These are phyloP conservation scores for Cyberlindnera xylosilytica DNA, from an alignment of 805 yeast species.

Conservation along the genomic window DNA sequence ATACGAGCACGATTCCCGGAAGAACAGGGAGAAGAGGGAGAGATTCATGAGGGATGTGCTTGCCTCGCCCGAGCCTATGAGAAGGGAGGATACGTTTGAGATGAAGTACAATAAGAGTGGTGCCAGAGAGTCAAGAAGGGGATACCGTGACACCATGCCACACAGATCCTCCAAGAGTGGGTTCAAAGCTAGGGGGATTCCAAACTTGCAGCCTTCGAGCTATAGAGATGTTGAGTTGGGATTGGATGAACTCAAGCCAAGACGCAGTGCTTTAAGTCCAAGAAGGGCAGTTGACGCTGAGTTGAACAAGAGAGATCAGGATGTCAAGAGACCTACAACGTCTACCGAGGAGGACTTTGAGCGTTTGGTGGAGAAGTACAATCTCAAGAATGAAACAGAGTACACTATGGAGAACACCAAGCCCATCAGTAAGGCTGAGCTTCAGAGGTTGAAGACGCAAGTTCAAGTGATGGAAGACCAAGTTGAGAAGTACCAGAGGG, in stretches of 20 bases:
- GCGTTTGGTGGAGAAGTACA: constrained; percentile 13
- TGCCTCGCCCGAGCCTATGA: background rate
- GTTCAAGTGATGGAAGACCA: constrained; percentile 12
- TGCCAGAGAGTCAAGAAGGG: background rate
- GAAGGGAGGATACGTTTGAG: background rate
- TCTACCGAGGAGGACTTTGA: constrained; percentile 15
- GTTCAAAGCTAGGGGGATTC: constrained; percentile 10
- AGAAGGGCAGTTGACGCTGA: too few species aligned
- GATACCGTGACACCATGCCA: background rate
- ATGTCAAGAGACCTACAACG: background rate
- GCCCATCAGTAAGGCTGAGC: background rate
- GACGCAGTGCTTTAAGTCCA: background rate
- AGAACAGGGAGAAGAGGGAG: constrained; percentile 21
- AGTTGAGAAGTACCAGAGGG: constrained; percentile 5
- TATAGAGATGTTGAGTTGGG: background rate
- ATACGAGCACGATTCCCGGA: constrained; percentile 4
- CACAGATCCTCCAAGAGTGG: constrained; percentile 2
- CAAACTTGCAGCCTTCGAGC: constrained; percentile 10
- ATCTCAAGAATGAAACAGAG: constrained; percentile 11
- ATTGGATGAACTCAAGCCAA: background rate
- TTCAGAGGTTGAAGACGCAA: constrained; percentile 2
- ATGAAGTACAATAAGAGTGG: background rate
- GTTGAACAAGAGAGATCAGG: too few species aligned
- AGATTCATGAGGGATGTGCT: constrained; percentile 8
- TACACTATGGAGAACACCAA: background rate